These are phyloP conservation scores for Pythium aquatile DNA, from an alignment of 352 stramenopile species.

Conservation along the genomic window DNA sequence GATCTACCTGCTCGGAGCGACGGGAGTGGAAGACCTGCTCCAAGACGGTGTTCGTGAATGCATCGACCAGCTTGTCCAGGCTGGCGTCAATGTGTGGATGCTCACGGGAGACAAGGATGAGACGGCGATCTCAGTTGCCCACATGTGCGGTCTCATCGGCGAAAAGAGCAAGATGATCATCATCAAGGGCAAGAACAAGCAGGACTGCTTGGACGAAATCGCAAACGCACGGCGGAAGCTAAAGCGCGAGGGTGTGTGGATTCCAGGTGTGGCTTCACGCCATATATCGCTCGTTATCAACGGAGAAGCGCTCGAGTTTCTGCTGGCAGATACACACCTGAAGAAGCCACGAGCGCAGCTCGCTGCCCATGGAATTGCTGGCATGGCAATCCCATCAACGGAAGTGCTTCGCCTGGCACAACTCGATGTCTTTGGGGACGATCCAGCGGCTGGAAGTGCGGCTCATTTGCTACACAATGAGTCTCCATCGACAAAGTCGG, in stretches of 20 bases:
- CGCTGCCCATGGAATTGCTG: background rate
- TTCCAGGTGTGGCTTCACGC: slow-evolving; percentile 65
- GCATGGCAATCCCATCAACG: slow-evolving; percentile 16
- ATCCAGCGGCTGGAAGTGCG: slow-evolving; percentile 21
- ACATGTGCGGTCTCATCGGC: slow-evolving; percentile 93
- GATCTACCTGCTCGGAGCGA: slow-evolving; percentile 92
- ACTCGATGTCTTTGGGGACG: slow-evolving; percentile 32
- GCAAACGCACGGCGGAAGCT: slow-evolving; percentile 68
- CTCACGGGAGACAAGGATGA: slow-evolving; percentile 99
- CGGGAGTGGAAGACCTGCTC: slow-evolving; percentile 96
- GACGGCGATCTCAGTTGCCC: slow-evolving; percentile 98
- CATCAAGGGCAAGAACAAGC: slow-evolving; percentile 77
- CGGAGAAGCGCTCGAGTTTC: slow-evolving; percentile 69
- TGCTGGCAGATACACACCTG: slow-evolving; percentile 47
- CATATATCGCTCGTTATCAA: slow-evolving; percentile 84
- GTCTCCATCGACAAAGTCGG: slow-evolving; percentile 52
- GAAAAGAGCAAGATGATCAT: slow-evolving; percentile 79
- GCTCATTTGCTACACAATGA: slow-evolving; percentile 23
- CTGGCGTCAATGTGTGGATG: slow-evolving; percentile 99
- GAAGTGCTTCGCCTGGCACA: slow-evolving; percentile 19
- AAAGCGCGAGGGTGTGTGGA: slow-evolving; percentile 77
- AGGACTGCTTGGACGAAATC: slow-evolving; percentile 82
- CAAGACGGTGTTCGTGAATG: slow-evolving; percentile 96
- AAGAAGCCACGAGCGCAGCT: slow-evolving; percentile 8
- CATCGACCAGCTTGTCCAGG: slow-evolving; percentile 93